These are phyloP conservation scores for Aspergillus affinis DNA, from an alignment of 495 filamentous ascomycete genomes.

Conservation along the genomic window DNA sequence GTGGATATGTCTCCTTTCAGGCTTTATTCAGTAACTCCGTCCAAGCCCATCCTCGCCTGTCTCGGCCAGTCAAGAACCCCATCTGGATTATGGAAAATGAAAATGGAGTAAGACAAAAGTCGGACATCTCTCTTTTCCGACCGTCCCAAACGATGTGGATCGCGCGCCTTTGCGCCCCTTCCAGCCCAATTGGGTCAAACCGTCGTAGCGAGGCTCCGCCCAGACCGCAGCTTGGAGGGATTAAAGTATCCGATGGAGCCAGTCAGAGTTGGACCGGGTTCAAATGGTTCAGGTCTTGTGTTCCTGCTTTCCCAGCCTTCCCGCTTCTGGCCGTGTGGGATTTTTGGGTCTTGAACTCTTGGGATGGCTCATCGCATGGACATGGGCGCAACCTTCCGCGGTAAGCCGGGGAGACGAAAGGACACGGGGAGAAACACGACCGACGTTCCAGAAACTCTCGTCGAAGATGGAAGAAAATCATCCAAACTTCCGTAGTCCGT, in stretches of 20 bases:
- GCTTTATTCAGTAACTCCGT: neutral
- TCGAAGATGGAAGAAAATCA: constrained; percentile 1
- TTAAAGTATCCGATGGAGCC: constrained; percentile 22
- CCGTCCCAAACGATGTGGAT: constrained; percentile 22
- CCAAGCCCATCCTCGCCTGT: neutral
- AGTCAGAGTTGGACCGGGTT: constrained; percentile 6
- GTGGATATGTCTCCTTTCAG: neutral
- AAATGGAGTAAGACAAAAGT: constrained; percentile 7
- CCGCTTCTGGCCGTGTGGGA: constrained; percentile 1
- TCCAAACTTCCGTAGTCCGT: neutral
- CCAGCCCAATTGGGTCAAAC: constrained; percentile 16
- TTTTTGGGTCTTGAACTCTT: too few species aligned
- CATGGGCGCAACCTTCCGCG: neutral
- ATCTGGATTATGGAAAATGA: neutral
- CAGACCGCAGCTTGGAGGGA: constrained; percentile 27
- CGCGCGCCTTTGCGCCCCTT: neutral
- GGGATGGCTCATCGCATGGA: neutral
- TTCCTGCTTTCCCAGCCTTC: constrained; percentile 9
- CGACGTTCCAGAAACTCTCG: constrained; percentile 3
- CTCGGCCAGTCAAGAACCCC: constrained; percentile 1
- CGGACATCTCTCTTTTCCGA: constrained; percentile 11
- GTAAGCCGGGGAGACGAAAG: neutral
- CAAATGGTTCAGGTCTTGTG: constrained; percentile 11
- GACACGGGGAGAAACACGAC: neutral
- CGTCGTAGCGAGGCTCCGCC: constrained; percentile 26